A percentile compares a stretch with the other conserved stretches of the same genome.
These are phyloP conservation scores for Neofusicoccum ribis DNA, from an alignment of 2,329 filamentous ascomycete genomes.

Conservation along the genomic window DNA sequence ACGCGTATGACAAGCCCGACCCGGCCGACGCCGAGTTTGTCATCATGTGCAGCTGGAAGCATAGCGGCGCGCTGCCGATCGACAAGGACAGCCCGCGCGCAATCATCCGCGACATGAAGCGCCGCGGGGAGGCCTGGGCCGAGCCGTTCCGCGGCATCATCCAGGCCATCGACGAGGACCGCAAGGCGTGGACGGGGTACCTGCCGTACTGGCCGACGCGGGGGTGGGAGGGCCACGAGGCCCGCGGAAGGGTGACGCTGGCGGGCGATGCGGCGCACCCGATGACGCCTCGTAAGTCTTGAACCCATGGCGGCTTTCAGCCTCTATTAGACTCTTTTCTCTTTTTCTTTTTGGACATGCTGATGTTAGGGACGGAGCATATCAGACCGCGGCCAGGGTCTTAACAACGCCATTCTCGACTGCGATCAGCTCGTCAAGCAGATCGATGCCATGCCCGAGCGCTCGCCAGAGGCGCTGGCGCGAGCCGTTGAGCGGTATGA, in stretches of 20 bases:
- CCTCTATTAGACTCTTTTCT: neutral
- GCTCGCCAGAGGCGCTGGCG: constrained; percentile 10
- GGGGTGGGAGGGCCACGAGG: constrained; percentile 34
- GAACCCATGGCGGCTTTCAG: too few species aligned
- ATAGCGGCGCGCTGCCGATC: constrained; percentile 32
- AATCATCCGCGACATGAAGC: constrained; percentile 34
- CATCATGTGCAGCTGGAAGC: constrained; percentile 51
- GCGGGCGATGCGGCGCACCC: constrained; percentile 44
- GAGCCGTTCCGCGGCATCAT: constrained; percentile 42
- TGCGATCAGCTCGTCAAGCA: constrained; percentile 40
- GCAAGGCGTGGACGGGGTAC: constrained; percentile 35
- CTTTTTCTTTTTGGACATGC: too few species aligned
- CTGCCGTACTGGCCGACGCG: constrained; percentile 37
- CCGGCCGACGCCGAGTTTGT: constrained; percentile 49
- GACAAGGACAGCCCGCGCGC: neutral
- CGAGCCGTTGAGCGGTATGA: constrained; percentile 30
- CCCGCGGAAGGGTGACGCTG: constrained; percentile 36
- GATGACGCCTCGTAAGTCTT: constrained; percentile 37
- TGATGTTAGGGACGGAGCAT: too few species aligned
- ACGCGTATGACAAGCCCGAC: constrained; percentile 32
- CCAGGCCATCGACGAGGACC: constrained; percentile 36
- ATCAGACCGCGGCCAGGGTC: constrained; percentile 47
- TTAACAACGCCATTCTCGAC: constrained; percentile 51
- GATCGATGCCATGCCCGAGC: constrained; percentile 21
- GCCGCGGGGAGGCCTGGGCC: constrained; percentile 39